Evolutionary conservation across 495 filamentous ascomycete genomes (phyloP).

Genomic region (Halenospora varia): DNA sequence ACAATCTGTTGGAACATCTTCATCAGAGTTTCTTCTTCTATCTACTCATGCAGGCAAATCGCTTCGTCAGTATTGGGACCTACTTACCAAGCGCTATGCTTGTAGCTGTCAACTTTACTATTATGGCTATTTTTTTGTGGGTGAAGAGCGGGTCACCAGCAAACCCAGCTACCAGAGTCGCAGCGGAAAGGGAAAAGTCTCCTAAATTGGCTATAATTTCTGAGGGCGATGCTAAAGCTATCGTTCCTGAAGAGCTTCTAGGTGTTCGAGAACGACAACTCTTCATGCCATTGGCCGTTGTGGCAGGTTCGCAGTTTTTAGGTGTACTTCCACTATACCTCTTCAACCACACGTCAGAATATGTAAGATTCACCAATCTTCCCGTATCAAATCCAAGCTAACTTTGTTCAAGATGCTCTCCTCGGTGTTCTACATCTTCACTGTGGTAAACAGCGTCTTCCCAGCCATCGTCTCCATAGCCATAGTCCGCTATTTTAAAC

Average conservation of each 20-base stretch:
- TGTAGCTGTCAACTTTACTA: slow-evolving; percentile 88
- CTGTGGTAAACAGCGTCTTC: slow-evolving; percentile 53
- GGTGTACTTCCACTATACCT: slow-evolving; percentile 82
- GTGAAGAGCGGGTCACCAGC: slow-evolving; percentile 65
- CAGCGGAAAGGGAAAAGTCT: slow-evolving; percentile 19
- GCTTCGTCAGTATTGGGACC: slow-evolving; percentile 97
- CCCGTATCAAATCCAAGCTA: not conserved
- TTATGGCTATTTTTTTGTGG: slow-evolving; percentile 93
- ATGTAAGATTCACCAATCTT: slow-evolving; percentile 45
- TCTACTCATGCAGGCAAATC: slow-evolving; percentile 79
- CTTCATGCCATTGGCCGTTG: slow-evolving; percentile 71
- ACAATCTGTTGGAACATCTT: slow-evolving; percentile 93
- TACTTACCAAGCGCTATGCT: slow-evolving; percentile 97
- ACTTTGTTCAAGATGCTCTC: slow-evolving; percentile 46
- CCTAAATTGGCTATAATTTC: slow-evolving; percentile 14
- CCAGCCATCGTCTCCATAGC: slow-evolving; percentile 52
- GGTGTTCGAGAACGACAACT: slow-evolving; percentile 62
- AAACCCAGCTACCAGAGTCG: slow-evolving; percentile 21
- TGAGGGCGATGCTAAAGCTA: slow-evolving; percentile 16
- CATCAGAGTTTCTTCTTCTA: slow-evolving; percentile 99
- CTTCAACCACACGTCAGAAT: slow-evolving; percentile 69
- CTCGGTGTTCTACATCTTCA: slow-evolving; percentile 52
- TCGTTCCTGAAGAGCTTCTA: slow-evolving; percentile 23
- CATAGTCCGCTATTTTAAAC: slow-evolving; percentile 42
- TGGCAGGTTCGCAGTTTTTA: slow-evolving; percentile 67